phyloP scores from a whole-genome alignment of 2,329 filamentous ascomycete genomes.

The Annulohypoxylon truncatum region DNA sequence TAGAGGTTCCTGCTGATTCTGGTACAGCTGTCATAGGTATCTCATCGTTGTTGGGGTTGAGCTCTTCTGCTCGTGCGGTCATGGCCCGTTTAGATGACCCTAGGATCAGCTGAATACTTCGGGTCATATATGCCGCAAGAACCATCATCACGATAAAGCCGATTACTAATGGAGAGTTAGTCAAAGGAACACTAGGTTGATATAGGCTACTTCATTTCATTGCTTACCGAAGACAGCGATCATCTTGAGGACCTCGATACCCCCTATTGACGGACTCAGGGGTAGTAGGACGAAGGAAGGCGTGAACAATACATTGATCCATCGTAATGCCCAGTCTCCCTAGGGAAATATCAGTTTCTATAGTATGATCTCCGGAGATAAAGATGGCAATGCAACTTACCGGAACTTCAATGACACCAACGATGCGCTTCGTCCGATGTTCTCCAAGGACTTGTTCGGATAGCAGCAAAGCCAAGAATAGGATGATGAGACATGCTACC shows the following conservation, averaged over 20 bases:
- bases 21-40: constrained; percentile 57
- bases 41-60: constrained; percentile 57
- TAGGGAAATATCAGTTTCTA: constrained; percentile 45
- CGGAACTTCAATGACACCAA: constrained; percentile 64
- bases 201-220: accelerated
- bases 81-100: constrained; percentile 65
- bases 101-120: constrained; percentile 62
- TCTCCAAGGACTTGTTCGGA: constrained; percentile 61
- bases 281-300: constrained; percentile 70
- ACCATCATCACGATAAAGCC: constrained; percentile 66
- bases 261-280: constrained; percentile 65
- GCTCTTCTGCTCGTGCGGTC: constrained; percentile 64
- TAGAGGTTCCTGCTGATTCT: constrained; percentile 32
- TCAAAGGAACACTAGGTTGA: background rate
- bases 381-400: constrained; percentile 52
- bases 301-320: constrained; percentile 70
- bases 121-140: constrained; percentile 65
- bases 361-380: background rate
- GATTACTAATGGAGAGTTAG: constrained; percentile 55
- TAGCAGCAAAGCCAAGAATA: constrained; percentile 63
- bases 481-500: constrained; percentile 66
- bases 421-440: constrained; percentile 59
- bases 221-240: constrained; percentile 67
- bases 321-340: constrained; percentile 68
- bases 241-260: constrained; percentile 67